Base-by-base conservation (phyloP, 805 yeast species). In the Myxozyma geophila region DNA sequence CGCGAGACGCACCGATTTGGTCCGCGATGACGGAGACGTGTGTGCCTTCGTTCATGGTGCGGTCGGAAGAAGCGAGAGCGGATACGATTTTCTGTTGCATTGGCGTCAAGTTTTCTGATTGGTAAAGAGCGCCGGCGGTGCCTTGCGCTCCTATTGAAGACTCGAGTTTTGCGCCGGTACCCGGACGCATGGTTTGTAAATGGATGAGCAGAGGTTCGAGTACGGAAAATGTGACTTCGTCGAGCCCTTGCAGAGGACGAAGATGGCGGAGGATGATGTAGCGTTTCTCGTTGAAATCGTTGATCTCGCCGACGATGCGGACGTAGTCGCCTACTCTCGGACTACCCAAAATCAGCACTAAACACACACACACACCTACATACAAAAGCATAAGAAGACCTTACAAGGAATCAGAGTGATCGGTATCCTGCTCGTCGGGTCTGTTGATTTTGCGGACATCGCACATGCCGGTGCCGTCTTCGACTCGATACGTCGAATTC, bases 381-480 rank as follows among this genome's bases (percentile, higher is more conserved):
- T n/a, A 6, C 9, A 46, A 33, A n/a, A n/a, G n/a, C n/a, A n/a
- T n/a, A 19, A 10, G 28, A 21, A 36, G 37, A 9, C 21, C 41
- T 13, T 39, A 33, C 47, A 41, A 39, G 10, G 44, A 53, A 5
- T 17, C 40, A 12, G 47, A 21, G 7, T 39, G 53, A 47, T 46
- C 59, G 67, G 72, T 33, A 72, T 69, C 70, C 7, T 33, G 37
- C 13, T 59, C 59, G 33, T 54, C 55, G 1, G 53, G 44, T n/a
- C 21, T 48, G 50, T n/a, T 74, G 86, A 88, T 85, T 62, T 80
- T 78, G 60, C 83, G 78, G 61, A 85, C 78, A n/a, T 83, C 84
- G 13, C 82, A 73, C 0, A 79, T 70, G 1, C 90, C 90, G 0
- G 92, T 85, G 13, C 90, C 89, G 73, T 88, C 92, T 70, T 86